Conservation (phyloP, 495 filamentous ascomycete genomes). For the Elasticomyces elasticus region DNA sequence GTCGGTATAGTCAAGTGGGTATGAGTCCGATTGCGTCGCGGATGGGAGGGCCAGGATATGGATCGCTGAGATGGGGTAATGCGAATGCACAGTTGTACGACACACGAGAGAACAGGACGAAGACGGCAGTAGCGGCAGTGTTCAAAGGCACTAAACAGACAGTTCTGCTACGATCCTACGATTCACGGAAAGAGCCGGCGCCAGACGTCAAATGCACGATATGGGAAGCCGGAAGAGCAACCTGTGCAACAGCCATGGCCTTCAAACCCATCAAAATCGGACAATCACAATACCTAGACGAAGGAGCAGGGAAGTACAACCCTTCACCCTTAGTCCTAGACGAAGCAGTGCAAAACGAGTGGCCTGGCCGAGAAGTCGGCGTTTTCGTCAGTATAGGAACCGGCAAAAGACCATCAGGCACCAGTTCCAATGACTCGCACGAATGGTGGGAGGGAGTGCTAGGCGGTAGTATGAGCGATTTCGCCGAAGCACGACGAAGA, state of each 20-base stretch:
- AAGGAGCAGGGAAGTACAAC: slow-evolving; percentile 86
- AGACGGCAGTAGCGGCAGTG: slow-evolving; percentile 87
- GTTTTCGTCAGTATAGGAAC: slow-evolving; percentile 88
- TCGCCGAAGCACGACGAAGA: slow-evolving; percentile 75
- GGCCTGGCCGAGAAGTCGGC: slow-evolving; percentile 82
- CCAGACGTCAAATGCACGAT: slow-evolving; percentile 85
- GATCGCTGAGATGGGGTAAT: slow-evolving; percentile 43
- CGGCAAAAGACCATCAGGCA: slow-evolving; percentile 70
- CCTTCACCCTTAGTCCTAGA: slow-evolving; percentile 77
- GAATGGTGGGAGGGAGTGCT: slow-evolving; percentile 93
- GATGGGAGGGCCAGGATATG: slow-evolving; percentile 9
- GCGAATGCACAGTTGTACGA: slow-evolving; percentile 69
- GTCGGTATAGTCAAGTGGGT: slow-evolving; percentile 42
- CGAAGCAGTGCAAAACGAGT: slow-evolving; percentile 85
- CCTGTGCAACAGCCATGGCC: slow-evolving; percentile 77
- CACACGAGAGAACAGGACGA: slow-evolving; percentile 71
- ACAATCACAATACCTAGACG: slow-evolving; percentile 86
- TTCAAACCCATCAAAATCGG: slow-evolving; percentile 95
- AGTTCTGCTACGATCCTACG: slow-evolving; percentile 79
- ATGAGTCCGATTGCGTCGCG: slow-evolving; percentile 24
- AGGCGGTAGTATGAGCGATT: slow-evolving; percentile 59
- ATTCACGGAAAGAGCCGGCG: slow-evolving; percentile 80
- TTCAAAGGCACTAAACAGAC: slow-evolving; percentile 68
- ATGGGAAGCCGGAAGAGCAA: slow-evolving; percentile 95
- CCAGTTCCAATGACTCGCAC: slow-evolving; percentile 49